phyloP scores from a whole-genome alignment of 2,329 filamentous ascomycete species.

The Aureobasidium namibiae region DNA sequence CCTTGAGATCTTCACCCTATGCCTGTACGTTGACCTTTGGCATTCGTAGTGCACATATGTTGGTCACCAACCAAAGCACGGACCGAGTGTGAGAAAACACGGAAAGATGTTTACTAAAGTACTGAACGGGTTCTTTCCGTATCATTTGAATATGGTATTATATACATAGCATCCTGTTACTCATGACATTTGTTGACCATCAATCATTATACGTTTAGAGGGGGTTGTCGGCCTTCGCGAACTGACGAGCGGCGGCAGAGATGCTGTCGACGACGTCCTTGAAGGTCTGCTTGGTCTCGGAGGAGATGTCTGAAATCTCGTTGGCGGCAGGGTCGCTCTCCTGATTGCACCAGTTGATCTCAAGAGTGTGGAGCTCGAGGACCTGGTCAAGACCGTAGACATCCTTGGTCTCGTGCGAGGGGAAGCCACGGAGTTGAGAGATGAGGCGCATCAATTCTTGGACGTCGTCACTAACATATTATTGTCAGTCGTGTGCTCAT shows the following conservation, averaged over 20 bases:
- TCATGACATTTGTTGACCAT: not conserved
- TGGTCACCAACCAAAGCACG: no score
- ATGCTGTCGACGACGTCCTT: constrained; percentile 35
- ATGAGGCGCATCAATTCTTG: constrained; percentile 33
- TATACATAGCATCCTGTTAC: not conserved
- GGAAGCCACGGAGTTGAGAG: constrained; percentile 32
- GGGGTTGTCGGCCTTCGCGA: constrained; percentile 32
- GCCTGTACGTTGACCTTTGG: no score
- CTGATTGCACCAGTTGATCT: constrained; percentile 35
- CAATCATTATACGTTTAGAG: not conserved
- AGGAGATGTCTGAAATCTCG: constrained; percentile 26
- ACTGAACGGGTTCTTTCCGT: not conserved
- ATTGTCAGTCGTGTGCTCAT: not conserved
- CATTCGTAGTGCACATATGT: no score
- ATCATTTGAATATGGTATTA: not conserved
- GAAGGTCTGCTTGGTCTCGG: constrained; percentile 36
- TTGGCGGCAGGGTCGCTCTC: constrained; percentile 30
- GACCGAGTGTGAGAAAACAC: no score
- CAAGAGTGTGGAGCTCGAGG: constrained; percentile 34
- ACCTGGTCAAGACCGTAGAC: constrained; percentile 32
- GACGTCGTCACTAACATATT: constrained; percentile 30
- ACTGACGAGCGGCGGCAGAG: constrained; percentile 32
- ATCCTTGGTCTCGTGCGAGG: constrained; percentile 30
- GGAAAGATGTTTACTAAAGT: not conserved
- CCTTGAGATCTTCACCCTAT: no score